Evolutionary conservation across 257 asterid species (phyloP).

Genomic region (Capsicum rhomboideum): DNA sequence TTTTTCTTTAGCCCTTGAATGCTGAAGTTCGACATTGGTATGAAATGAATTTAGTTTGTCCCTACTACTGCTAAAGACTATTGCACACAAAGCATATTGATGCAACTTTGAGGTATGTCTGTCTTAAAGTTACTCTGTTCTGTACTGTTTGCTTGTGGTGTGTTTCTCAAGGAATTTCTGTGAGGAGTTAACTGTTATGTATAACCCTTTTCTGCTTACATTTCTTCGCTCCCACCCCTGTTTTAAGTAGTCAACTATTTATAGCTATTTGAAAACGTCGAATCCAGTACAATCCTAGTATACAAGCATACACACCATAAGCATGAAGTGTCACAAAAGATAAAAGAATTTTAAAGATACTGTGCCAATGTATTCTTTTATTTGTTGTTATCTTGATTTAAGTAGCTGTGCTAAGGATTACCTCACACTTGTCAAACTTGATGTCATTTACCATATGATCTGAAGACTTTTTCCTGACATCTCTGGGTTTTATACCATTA

Average conservation of each 20-base stretch:
- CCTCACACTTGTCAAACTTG: constrained; percentile 12
- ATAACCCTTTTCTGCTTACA: background rate
- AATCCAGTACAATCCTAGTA: background rate
- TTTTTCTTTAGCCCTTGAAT: background rate
- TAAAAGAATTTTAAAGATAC: background rate
- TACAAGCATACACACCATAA: background rate
- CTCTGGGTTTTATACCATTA: background rate
- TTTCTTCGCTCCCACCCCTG: background rate
- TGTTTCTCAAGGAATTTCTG: background rate
- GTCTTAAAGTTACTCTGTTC: background rate
- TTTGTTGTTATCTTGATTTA: constrained; percentile 7
- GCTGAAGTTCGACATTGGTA: background rate
- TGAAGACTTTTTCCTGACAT: background rate
- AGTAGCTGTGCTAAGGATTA: constrained; percentile 12
- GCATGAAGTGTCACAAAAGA: background rate
- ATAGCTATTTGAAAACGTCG: background rate
- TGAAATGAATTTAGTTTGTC: background rate
- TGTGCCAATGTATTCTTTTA: constrained; percentile 13
- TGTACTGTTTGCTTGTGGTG: background rate
- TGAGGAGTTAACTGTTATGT: background rate
- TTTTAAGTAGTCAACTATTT: background rate
- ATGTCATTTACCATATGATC: background rate
- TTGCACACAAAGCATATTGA: background rate
- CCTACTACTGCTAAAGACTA: background rate
- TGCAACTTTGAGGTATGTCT: background rate